Base-by-base conservation (phyloP, 2,329 filamentous ascomycete genomes). In the Leptodontidium sp. region DNA sequence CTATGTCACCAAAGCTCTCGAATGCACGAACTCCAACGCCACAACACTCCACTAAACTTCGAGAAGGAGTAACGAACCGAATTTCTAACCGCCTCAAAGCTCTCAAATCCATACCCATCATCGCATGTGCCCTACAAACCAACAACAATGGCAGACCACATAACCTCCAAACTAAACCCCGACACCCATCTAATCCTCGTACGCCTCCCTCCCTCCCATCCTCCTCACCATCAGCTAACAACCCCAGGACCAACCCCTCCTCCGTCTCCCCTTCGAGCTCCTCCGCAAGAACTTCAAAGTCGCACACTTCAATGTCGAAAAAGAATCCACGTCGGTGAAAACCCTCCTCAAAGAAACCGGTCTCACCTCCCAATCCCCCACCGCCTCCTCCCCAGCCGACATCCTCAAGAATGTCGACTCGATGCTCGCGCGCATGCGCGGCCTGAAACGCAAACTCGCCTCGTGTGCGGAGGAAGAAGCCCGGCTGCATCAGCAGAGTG, bases 281-380 rank as follows among this genome's bases (percentile, higher is more conserved):
- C 90, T 97, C 26, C 91, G 94, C 66, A 95, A 96, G 80, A 98
- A 97, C 82, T 97, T 98, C 82, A 96, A 97, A 76, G 89, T 91
- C 3, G 92, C 92, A 53, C 92, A 94, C 79, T 90, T 91, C 77
- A 84, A 88, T 72, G 88, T 94, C 79, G 92, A 95, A 78, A 91
- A 90, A 78, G 89, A 92, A 74, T 88, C 87, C 70, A 84, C 85
- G 21, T 84, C 84, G 61, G 81, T 93, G 72, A 89, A 88, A 76
- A 85, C 87, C 26, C 81, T 85, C 12, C 84, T 91, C 68, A 86
- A 86, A 73, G 87, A 90, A 58, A 86, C 87, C 1, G 89, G 91
- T 53, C 68, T 74, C 40, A 66, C 74, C 15, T 72, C 76, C 15
- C 67, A 76, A 45, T 74, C 69, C 63, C 58, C 84, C 81, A 91